Evolutionary conservation across 495 filamentous ascomycete species (phyloP), one percentile per base, ranked within the genome.

Genomic region (Penicillium canescens): DNA sequence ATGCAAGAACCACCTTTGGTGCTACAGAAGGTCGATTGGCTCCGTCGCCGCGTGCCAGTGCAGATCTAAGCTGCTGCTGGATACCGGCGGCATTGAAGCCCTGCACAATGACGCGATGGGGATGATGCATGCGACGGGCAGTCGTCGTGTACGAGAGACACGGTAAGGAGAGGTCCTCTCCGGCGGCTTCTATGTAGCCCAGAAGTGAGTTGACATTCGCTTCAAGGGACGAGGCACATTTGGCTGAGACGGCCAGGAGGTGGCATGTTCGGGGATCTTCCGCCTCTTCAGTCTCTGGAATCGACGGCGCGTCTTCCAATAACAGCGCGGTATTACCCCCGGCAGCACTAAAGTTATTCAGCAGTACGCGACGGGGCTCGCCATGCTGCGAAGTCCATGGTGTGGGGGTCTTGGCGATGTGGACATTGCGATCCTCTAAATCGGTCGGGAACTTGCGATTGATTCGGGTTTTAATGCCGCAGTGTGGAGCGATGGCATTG

Each of bases 131-230:
- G 18, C 83, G 81, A 23, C 89, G 82, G 31, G 88, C 88, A 4
- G 87, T 90, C 1, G 84, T 88, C 3, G 87, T 87, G 69, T 91
- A 92, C 5, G 87, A 80, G 0, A 92, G 68, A 45, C 80, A 71
- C 1, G 76, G 66, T 7, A 90, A 62, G 2, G 60, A 61, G 2
- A 56, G 38, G 3, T 78, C 76, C 2, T 37, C 28, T 0, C 78
- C 71, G 42, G 82, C 75, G 44, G 74, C 50, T 12, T 79, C 72
- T 51, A 90, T 72, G 69, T 81, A 87, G 7, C 40, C 23, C 3
- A 52, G 18, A 0, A 74, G 37, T 1, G 59, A 26, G 11, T 56
- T 12, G 1, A 71, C 51, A 49, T 78, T 78, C 13, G 42, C 45
- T 36, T 69, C 47, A 1, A 76, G 53, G 0, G 74, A 64, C 1